phyloP scores from a whole-genome alignment of 2,329 filamentous ascomycete species.

The Beauveria sp. region DNA sequence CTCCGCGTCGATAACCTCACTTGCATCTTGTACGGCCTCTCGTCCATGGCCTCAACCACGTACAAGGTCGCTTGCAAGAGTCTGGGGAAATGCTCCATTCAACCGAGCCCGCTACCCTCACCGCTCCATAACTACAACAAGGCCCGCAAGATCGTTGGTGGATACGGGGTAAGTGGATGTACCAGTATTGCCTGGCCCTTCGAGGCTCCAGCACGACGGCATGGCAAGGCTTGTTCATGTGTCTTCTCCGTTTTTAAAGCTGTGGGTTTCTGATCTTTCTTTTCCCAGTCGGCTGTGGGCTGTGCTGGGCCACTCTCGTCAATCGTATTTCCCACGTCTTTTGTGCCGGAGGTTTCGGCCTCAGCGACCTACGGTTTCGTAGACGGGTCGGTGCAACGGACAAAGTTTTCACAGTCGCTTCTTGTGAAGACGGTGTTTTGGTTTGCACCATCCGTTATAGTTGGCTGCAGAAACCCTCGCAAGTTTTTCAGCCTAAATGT shows the following conservation, averaged over 20 bases:
- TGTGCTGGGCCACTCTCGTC: neutral
- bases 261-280: neutral
- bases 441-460: too few relatives aligned
- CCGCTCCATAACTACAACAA: neutral
- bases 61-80: neutral
- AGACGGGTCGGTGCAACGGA: neutral
- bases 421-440: too few relatives aligned
- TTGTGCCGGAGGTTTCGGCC: neutral
- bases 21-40: neutral
- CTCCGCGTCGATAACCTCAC: neutral
- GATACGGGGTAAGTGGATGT: slow-evolving; percentile 9
- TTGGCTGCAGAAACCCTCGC: neutral
- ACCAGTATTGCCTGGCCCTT: neutral
- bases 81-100: slow-evolving; percentile 2
- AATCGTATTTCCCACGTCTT: neutral
- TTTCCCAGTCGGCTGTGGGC: neutral
- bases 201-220: too few relatives aligned
- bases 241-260: neutral
- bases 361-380: neutral
- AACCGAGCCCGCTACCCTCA: neutral
- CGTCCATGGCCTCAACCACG: neutral
- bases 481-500: neutral
- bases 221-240: neutral
- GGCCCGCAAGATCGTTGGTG: slow-evolving; percentile 8
- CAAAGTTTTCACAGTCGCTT: too few relatives aligned